Conservation (phyloP, 441 rosid genomes). For the Croton laevigatus region DNA sequence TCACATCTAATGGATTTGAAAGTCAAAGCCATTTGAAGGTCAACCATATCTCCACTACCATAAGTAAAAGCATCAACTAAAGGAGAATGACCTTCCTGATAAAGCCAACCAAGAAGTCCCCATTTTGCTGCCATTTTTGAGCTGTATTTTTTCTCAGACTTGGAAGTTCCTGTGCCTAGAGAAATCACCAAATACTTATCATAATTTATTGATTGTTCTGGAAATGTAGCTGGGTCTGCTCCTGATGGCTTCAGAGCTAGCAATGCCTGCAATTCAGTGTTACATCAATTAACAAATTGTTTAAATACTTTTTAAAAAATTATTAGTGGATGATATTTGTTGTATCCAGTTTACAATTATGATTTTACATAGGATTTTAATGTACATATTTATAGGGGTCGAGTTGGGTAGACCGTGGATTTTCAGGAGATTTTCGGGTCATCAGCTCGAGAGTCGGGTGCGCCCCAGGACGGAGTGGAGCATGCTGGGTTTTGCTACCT, state of each 20-base stretch:
- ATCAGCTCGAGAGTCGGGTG: no score
- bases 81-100: constrained; percentile 23
- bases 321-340: no score
- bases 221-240: constrained; percentile 18
- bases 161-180: constrained; percentile 36
- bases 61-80: constrained; percentile 32
- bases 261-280: no score
- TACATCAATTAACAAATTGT: neutral
- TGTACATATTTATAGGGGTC: no score
- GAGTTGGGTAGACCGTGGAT: no score
- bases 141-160: constrained; percentile 26
- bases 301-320: no score
- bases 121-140: constrained; percentile 36
- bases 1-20: constrained; percentile 29
- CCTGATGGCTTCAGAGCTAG: constrained; percentile 36
- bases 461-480: no score
- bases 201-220: constrained; percentile 23
- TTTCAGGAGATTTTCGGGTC: no score
- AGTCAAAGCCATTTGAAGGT: constrained; percentile 34
- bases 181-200: constrained; percentile 34
- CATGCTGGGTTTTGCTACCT: no score
- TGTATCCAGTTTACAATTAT: no score
- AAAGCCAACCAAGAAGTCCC: constrained; percentile 44
- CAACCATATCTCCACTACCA: constrained; percentile 34
- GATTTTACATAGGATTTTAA: no score